Evolutionary conservation across 2,329 filamentous ascomycete genomes (phyloP), one percentile per base, ranked within the genome.

Genomic region (Colletotrichum lindemuthianum): DNA sequence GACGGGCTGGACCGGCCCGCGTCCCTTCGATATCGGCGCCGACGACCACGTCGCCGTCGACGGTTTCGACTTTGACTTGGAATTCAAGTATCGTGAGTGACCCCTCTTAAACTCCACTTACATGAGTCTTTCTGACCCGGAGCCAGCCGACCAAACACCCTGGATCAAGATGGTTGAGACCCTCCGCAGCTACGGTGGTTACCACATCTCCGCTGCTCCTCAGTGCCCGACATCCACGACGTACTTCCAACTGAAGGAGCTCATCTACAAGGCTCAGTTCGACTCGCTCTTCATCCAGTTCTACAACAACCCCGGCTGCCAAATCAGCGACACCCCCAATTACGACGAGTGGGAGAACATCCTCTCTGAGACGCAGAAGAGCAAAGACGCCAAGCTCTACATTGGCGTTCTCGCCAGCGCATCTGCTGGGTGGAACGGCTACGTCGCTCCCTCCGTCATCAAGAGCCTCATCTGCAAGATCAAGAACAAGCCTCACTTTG

Each of bases 211-310:
- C 6, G 81, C 74, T 60, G 79, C 81, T 34, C 82, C 82, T 24
- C 78, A 84, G 67, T 84, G 82, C 69, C 76, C 76, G 24, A 72
- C 72, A 36, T 52, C 60, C 8, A 33, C 68, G 5, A 8, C 49
- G 1, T 73, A 68, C 50, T 76, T 75, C 55, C 69, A 74, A 57
- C 73, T 80, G 71, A 71, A 74, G 57, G 71, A 74, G 6, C 70
- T 81, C 67, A 78, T 83, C 43, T 72, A 77, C 10, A 70, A 77
- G 57, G 74, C 77, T 45, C 70, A 76, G 48, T 79, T 84, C 66
- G 78, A 81, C 33, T 74, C 77, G 12, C 72, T 81, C 44, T 82
- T 80, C 70, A 71, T 84, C 54, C 81, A 83, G 72, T 84, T 83
- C 72, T 84, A 82, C 74, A 82, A 83, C 75, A 83, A 83, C 70